Percentiles rank a stretch among this genome's conserved stretches.
Evolutionary conservation across 176 grass and related monocot genomes (phyloP).

Genomic region (Pharus latifolius): DNA sequence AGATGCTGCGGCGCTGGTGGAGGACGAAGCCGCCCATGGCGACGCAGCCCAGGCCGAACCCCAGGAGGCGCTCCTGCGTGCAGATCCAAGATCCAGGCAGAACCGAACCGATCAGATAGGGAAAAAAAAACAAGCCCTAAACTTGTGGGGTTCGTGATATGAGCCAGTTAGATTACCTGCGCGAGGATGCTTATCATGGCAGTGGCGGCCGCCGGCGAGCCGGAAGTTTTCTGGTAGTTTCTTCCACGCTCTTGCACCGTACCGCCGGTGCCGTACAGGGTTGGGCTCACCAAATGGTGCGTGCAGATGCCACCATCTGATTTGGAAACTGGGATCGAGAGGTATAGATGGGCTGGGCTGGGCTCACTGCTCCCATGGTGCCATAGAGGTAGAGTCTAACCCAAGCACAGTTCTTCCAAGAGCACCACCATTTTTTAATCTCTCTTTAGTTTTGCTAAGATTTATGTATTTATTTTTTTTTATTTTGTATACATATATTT

Average conservation of each 20-base stretch:
- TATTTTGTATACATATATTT: no score
- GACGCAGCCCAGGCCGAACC: constrained; percentile 37
- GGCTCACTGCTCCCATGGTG: no score
- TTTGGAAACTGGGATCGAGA: no score
- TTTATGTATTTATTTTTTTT: no score
- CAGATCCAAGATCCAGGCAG: constrained; percentile 18
- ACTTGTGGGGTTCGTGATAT: neutral
- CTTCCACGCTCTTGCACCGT: neutral
- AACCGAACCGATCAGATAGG: neutral
- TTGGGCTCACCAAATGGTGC: no score
- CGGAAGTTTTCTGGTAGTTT: neutral
- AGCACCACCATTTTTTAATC: no score
- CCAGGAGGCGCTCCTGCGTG: constrained; percentile 42
- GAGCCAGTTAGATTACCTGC: constrained; percentile 9
- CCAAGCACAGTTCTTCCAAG: no score
- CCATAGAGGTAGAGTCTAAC: no score
- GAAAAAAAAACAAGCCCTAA: neutral
- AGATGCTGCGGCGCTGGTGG: constrained; percentile 39
- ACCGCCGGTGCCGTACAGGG: neutral
- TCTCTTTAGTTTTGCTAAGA: no score
- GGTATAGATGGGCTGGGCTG: no score
- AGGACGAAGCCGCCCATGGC: constrained; percentile 43
- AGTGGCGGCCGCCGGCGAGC: constrained; percentile 19
- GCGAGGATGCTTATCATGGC: constrained; percentile 57
- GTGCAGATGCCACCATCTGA: no score